These are phyloP conservation scores for Lachnellula occidentalis DNA, from an alignment of 2,329 filamentous ascomycete genomes.

Conservation along the genomic window DNA sequence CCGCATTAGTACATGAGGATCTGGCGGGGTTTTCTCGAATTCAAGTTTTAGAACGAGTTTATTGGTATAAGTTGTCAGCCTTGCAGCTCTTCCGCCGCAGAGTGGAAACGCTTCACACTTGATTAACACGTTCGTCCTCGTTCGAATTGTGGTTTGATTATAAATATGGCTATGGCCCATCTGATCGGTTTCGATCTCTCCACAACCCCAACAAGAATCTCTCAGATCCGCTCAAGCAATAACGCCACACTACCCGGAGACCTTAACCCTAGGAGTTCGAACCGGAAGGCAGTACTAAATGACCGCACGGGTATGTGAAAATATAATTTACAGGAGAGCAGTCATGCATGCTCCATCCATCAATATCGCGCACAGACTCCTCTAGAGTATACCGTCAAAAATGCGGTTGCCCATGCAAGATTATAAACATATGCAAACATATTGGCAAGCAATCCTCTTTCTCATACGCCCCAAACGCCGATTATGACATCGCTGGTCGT, in stretches of 20 bases:
- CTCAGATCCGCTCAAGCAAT: neutral
- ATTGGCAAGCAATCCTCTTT: conserved; percentile 11
- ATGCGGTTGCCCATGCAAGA: conserved; percentile 21
- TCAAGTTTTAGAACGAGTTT: neutral
- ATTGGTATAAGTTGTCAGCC: neutral
- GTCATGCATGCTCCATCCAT: conserved; percentile 7
- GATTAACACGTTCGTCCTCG: neutral
- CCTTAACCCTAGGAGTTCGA: neutral
- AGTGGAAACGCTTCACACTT: neutral
- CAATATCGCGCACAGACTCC: conserved; percentile 24
- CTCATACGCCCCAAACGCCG: conserved; percentile 26
- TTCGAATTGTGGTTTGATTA: neutral
- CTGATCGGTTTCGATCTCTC: neutral
- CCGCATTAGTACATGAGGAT: neutral
- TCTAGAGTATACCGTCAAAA: conserved; percentile 16
- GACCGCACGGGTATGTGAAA: conserved; percentile 27
- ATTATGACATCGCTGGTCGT: conserved; percentile 23
- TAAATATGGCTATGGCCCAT: neutral
- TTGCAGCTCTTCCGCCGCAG: neutral
- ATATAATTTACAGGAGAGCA: conserved; percentile 24
- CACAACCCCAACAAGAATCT: neutral
- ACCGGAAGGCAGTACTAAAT: conserved; percentile 14
- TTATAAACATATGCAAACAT: conserved; percentile 25
- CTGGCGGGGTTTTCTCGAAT: neutral
- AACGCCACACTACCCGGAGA: neutral